A percentile compares a stretch with the other conserved stretches of the same genome.
phyloP scores from a whole-genome alignment of 176 grass and related monocot genomes.

The Echinochloa phyllopogon region DNA sequence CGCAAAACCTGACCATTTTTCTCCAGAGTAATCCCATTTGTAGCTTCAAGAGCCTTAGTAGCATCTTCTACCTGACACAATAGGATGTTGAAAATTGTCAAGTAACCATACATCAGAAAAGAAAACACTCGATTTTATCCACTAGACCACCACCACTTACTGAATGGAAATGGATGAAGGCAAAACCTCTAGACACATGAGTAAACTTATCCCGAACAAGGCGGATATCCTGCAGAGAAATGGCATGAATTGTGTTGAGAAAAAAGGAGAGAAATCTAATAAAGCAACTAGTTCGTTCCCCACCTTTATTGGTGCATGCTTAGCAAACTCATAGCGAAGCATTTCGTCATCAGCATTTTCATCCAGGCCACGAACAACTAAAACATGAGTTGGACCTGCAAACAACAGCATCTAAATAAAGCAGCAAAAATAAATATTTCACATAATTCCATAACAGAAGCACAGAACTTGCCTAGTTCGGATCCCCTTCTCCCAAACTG shows the following conservation, averaged over 20 bases:
- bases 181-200: slow-evolving; percentile 98
- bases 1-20: slow-evolving; percentile 93
- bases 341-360: slow-evolving; percentile 99
- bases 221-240: slow-evolving; percentile 82
- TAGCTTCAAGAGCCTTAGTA: slow-evolving; percentile 96
- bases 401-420: slow-evolving; percentile 41
- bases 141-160: slow-evolving; percentile 52
- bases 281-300: slow-evolving; percentile 32
- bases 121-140: slow-evolving; percentile 13
- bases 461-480: slow-evolving; percentile 71
- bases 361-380: slow-evolving; percentile 96
- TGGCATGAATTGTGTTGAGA: slow-evolving; percentile 15
- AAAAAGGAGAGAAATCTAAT: slow-evolving; percentile 2
- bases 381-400: slow-evolving; percentile 98
- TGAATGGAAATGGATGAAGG: slow-evolving; percentile 97
- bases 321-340: slow-evolving; percentile 97
- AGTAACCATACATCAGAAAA: slow-evolving; percentile 10
- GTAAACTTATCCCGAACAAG: slow-evolving; percentile 99
- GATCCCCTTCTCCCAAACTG: slow-evolving; percentile 74
- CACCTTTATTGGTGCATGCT: slow-evolving; percentile 96
- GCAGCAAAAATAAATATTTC: slow-evolving; percentile 25
- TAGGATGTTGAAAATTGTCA: slow-evolving; percentile 28
- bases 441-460: slow-evolving; percentile 32
- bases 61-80: slow-evolving; percentile 89
- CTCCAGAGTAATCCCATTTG: slow-evolving; percentile 91